Conservation (phyloP, 371 early-diverging fungal genomes). For the Aphelidium insulamus region DNA sequence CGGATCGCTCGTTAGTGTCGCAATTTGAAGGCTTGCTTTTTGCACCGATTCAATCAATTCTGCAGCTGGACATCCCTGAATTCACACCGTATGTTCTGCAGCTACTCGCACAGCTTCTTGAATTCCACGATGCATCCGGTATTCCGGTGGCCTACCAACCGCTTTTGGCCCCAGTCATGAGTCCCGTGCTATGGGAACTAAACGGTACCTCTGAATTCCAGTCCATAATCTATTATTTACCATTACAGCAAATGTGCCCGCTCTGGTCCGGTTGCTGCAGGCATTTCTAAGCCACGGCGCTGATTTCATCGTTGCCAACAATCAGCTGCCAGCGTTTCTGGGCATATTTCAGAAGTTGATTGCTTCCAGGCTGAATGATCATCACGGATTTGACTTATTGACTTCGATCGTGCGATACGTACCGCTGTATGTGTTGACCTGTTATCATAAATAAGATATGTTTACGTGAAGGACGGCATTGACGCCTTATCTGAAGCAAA, state of each 20-base stretch:
- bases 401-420: constrained; percentile 37
- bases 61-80: constrained; percentile 41
- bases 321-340: constrained; percentile 55
- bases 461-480: constrained; percentile 17
- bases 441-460: not conserved
- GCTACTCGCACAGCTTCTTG: constrained; percentile 61
- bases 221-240: no score
- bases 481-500: constrained; percentile 40
- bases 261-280: constrained; percentile 63
- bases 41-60: constrained; percentile 30
- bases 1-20: constrained; percentile 29
- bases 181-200: constrained; percentile 68
- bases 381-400: constrained; percentile 61
- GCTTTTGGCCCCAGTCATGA: constrained; percentile 51
- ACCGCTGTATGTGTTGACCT: constrained; percentile 26
- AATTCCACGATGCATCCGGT: constrained; percentile 32
- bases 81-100: constrained; percentile 93
- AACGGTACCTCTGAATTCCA: no score
- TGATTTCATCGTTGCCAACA: constrained; percentile 21
- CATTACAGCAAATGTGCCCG: constrained; percentile 61
- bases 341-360: constrained; percentile 86
- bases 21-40: constrained; percentile 52
- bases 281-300: constrained; percentile 56
- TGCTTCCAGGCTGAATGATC: constrained; percentile 59
- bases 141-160: constrained; percentile 44